These are phyloP conservation scores for Anisodus acutangulus DNA, from an alignment of 257 asterid genomes.

Conservation along the genomic window DNA sequence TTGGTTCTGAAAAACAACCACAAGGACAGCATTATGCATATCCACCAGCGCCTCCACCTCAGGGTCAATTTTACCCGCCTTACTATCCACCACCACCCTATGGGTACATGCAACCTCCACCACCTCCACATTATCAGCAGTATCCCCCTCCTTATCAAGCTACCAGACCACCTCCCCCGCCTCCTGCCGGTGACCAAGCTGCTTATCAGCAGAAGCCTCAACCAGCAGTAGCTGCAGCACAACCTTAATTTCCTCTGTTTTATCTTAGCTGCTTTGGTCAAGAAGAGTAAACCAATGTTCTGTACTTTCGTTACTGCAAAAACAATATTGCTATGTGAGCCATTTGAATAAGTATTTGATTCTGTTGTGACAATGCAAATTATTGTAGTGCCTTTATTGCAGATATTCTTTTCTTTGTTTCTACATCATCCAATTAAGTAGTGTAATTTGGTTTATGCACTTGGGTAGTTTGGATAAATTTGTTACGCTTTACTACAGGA, in stretches of 20 bases:
- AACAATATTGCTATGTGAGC: not conserved
- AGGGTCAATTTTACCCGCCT: constrained; percentile 73
- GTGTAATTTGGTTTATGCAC: not conserved
- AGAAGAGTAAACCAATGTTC: constrained; percentile 15
- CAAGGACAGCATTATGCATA: constrained; percentile 52
- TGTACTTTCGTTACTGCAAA: not conserved
- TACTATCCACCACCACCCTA: constrained; percentile 67
- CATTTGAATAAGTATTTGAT: constrained; percentile 7
- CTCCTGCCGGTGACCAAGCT: constrained; percentile 46
- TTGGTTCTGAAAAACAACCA: constrained; percentile 50
- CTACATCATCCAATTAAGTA: not conserved
- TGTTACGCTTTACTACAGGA: not conserved
- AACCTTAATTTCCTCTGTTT: constrained; percentile 27
- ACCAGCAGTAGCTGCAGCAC: constrained; percentile 40
- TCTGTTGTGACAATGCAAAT: not conserved
- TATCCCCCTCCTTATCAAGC: constrained; percentile 52
- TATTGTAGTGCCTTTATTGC: not conserved
- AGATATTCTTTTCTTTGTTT: not conserved
- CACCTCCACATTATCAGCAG: constrained; percentile 61
- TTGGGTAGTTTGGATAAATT: not conserved
- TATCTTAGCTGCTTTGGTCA: not conserved
- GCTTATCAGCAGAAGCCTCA: constrained; percentile 54
- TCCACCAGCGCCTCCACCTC: constrained; percentile 67
- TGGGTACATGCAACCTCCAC: constrained; percentile 70
- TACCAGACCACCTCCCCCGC: constrained; percentile 63